These are phyloP conservation scores for Pseudozyma tsukubaensis DNA, from an alignment of 1,284 basidiomycete genomes.

Conservation along the genomic window DNA sequence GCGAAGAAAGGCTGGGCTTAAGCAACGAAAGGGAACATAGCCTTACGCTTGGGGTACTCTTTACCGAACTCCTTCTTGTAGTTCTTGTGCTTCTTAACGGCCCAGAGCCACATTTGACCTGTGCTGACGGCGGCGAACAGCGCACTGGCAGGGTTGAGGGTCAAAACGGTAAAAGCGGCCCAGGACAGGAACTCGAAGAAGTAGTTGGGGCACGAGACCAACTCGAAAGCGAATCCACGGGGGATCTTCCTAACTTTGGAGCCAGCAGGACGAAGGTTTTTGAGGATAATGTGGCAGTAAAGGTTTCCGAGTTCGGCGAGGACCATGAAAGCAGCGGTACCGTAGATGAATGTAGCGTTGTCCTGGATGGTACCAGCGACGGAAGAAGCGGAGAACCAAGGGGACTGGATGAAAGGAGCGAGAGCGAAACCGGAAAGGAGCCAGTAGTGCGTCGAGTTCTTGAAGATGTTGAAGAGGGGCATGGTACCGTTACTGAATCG, in stretches of 20 bases:
- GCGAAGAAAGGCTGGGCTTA: neutral
- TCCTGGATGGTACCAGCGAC: constrained; percentile 78
- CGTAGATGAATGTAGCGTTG: constrained; percentile 77
- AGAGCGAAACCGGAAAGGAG: constrained; percentile 76
- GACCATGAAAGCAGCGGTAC: constrained; percentile 78
- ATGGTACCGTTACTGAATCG: constrained; percentile 95
- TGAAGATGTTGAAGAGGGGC: constrained; percentile 87
- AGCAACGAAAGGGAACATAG: constrained; percentile 80
- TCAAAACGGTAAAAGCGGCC: constrained; percentile 81
- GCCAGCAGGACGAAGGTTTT: constrained; percentile 83
- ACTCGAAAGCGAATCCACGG: constrained; percentile 80
- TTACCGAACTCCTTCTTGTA: constrained; percentile 92
- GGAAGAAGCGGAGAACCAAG: constrained; percentile 77
- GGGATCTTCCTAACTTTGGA: constrained; percentile 86
- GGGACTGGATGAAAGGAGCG: constrained; percentile 47
- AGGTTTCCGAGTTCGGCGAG: constrained; percentile 89
- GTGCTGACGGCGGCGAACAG: constrained; percentile 79
- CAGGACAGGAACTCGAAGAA: constrained; percentile 87
- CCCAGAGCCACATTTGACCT: constrained; percentile 87
- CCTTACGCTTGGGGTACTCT: constrained; percentile 83
- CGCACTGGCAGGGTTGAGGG: constrained; percentile 74
- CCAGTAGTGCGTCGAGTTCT: constrained; percentile 76
- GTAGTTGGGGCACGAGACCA: constrained; percentile 93
- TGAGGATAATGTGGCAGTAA: constrained; percentile 82
- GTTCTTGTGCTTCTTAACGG: constrained; percentile 86